phyloP scores from a whole-genome alignment of 345 rosid species.

The Euphorbia pulcherrima region DNA sequence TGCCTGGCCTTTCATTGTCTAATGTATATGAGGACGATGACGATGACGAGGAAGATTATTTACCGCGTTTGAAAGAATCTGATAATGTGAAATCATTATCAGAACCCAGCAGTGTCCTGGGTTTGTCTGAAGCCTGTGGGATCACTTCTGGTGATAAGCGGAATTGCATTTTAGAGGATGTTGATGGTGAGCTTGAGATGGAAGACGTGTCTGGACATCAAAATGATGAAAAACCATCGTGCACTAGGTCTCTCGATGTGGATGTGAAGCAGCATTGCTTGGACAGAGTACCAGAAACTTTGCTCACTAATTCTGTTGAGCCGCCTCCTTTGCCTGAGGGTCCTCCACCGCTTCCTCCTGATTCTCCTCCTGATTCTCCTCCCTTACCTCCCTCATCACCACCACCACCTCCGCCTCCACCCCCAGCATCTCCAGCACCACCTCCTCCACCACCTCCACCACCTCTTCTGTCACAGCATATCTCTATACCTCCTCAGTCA shows the following conservation, averaged over 20 bases:
- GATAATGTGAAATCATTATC: constrained; percentile 33
- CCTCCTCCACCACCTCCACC: constrained; percentile 45
- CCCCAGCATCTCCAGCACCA: constrained; percentile 41
- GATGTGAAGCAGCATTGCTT: constrained; percentile 34
- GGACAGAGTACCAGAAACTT: constrained; percentile 33
- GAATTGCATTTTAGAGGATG: constrained; percentile 71
- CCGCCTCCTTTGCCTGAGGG: constrained; percentile 43
- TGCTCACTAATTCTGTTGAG: constrained; percentile 29
- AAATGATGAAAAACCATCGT: constrained; percentile 45
- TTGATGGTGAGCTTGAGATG: constrained; percentile 84
- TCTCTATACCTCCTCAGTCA: constrained; percentile 28
- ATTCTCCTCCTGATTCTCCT: constrained; percentile 72
- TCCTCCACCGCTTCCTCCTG: constrained; percentile 66
- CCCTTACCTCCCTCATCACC: constrained; percentile 71
- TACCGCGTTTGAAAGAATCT: constrained; percentile 40
- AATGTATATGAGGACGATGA: constrained; percentile 58
- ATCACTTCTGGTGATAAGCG: constrained; percentile 56
- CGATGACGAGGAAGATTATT: constrained; percentile 50
- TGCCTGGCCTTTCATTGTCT: constrained; percentile 67
- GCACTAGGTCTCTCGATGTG: constrained; percentile 26
- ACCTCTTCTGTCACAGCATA: constrained; percentile 33
- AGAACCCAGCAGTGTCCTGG: constrained; percentile 36
- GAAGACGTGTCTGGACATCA: constrained; percentile 73
- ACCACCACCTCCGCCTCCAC: constrained; percentile 42
- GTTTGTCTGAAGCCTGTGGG: constrained; percentile 40